Evolutionary conservation across 2,329 filamentous ascomycete genomes (phyloP), one percentile per base, ranked within the genome.

Genomic region (Fusarium napiforme): DNA sequence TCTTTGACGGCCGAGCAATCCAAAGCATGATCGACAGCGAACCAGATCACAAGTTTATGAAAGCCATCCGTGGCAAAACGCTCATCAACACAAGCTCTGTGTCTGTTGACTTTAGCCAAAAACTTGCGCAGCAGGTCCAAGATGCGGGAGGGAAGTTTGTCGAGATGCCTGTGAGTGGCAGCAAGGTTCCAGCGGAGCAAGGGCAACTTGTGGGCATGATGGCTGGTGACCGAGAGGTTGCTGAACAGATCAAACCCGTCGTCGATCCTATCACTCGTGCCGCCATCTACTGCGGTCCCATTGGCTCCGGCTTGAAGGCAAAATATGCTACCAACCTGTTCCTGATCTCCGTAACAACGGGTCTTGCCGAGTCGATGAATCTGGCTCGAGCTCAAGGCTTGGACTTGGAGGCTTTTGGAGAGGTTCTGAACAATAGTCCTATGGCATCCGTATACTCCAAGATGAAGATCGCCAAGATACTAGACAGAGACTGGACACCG

Each of bases 81-180:
- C 19, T 56, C 8, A 43, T 56, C 9, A 56, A 43, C 37, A 56
- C 53, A 10, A 56, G 53, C 37, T 56, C 53, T 2, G 53, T 56
- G 2, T 2, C 28, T 32, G 28, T 30, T n/a, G 37, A 32, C 11
- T 56, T 43, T 11, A 56, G 53, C 28, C 37, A 56, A 6, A 43
- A 32, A 6, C 53, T 56, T 23, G 28, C 53, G 5, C 26, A 56
- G 15, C 37, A 56, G 12, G 37, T 56, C 28, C 28, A 43, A 0
- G 3, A 23, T 7, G 37, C 53, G 1, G 37, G 37, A 0, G 53
- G 53, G 0, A 26, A 32, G 21, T 56, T 56, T 9, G 2, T 56
- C 1, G 53, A 56, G 11, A 56, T 56, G 53, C 53, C 53, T 5
- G 53, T 56, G 0, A 56, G 53, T 19, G 53, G 53, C 1, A 56